phyloP scores from a whole-genome alignment of 2,329 filamentous ascomycete genomes.

The Dactylonectria estremocensis region DNA sequence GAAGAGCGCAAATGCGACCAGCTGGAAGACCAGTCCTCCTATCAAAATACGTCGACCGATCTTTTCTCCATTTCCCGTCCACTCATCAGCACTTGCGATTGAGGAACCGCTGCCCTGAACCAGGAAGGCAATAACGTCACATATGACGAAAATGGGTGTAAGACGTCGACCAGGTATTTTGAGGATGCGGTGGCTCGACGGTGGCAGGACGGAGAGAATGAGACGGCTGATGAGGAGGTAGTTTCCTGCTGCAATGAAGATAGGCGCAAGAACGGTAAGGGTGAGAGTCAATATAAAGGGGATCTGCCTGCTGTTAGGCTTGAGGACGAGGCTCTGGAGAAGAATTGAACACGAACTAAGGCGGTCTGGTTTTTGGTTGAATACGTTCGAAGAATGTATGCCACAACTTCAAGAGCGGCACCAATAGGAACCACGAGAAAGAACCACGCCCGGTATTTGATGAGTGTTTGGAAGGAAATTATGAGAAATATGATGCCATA shows the following conservation, averaged over 20 bases:
- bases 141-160: constrained; percentile 62
- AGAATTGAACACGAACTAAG: constrained; percentile 48
- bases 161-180: constrained; percentile 56
- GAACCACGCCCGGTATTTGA: constrained; percentile 59
- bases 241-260: constrained; percentile 65
- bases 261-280: constrained; percentile 64
- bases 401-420: constrained; percentile 58
- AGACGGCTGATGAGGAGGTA: constrained; percentile 67
- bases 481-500: constrained; percentile 57
- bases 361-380: constrained; percentile 54
- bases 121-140: constrained; percentile 61
- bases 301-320: constrained; percentile 39
- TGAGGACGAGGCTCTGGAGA: neutral
- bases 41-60: constrained; percentile 60
- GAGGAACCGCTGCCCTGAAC: constrained; percentile 62
- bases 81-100: constrained; percentile 60
- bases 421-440: constrained; percentile 61
- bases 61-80: constrained; percentile 57
- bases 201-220: constrained; percentile 56
- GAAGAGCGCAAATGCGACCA: constrained; percentile 59
- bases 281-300: constrained; percentile 58
- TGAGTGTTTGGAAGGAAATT: constrained; percentile 58
- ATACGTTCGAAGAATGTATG: constrained; percentile 57
- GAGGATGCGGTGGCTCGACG: constrained; percentile 53
- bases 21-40: constrained; percentile 58